phyloP scores from a whole-genome alignment of 805 yeast species.

The Pichia kluyveri region DNA sequence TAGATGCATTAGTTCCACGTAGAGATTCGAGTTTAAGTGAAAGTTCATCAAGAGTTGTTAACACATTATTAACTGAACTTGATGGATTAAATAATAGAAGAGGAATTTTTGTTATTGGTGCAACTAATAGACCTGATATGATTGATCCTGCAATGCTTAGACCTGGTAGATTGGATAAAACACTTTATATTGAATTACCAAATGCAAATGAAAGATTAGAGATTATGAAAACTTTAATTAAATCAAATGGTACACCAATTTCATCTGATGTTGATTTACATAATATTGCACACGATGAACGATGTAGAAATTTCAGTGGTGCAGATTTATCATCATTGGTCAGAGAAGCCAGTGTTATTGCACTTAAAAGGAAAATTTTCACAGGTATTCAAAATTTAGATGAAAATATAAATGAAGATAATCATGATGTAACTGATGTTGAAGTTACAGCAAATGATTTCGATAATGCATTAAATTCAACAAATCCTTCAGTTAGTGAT shows the following conservation, averaged over 20 bases:
- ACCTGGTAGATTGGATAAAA: slow-evolving; percentile 93
- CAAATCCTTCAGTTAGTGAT: slow-evolving; percentile 88
- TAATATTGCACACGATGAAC: slow-evolving; percentile 59
- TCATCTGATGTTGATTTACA: slow-evolving; percentile 50
- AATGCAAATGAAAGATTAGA: slow-evolving; percentile 68
- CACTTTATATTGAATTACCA: slow-evolving; percentile 86
- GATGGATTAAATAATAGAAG: slow-evolving; percentile 91
- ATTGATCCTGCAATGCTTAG: slow-evolving; percentile 97
- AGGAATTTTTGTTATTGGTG: slow-evolving; percentile 92
- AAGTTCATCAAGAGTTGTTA: slow-evolving; percentile 87
- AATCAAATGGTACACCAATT: slow-evolving; percentile 69
- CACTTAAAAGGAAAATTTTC: slow-evolving; percentile 70
- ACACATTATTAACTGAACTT: slow-evolving; percentile 85
- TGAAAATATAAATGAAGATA: slow-evolving; percentile 24
- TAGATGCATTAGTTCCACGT: slow-evolving; percentile 92
- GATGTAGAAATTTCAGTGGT: slow-evolving; percentile 88
- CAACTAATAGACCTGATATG: slow-evolving; percentile 96
- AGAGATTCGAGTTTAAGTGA: slow-evolving; percentile 86
- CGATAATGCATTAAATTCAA: slow-evolving; percentile 55
- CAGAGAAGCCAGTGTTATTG: slow-evolving; percentile 88
- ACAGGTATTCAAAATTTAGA: slow-evolving; percentile 38
- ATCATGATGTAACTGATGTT: slow-evolving; percentile 23
- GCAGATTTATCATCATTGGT: slow-evolving; percentile 91
- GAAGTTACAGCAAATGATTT: slow-evolving; percentile 62
- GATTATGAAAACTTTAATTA: slow-evolving; percentile 68